Base-by-base conservation (phyloP, 2,329 filamentous ascomycete species). In the Calonectria leucothoes region DNA sequence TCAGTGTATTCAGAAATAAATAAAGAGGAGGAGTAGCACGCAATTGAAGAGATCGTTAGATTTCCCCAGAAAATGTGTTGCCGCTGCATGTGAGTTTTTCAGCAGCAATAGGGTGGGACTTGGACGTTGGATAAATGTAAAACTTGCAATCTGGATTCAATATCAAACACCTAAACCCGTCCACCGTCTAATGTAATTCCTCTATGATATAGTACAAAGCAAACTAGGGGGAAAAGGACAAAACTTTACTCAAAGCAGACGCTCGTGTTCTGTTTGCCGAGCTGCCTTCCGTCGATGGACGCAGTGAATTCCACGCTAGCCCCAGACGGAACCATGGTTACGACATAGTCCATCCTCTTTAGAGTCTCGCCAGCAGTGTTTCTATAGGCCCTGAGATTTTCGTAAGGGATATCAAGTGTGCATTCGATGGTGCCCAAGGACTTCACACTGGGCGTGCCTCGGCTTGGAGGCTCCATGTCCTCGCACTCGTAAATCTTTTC, bases 401-500 rank as follows among this genome's bases (percentile, higher is more conserved):
- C 14, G 42, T 35, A 61, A 6, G 66, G 66, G 3, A 69, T 49
- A 25, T 63, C 66, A 15, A 59, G 49, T 2, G 66, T 35, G 25
- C 55, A 48, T 3, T 69, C 31, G 23, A 69, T 69, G 8, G 29
- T 61, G 6, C 52, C 33, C 12, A 69, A 15, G 17, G 31, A 25
- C 12, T 39, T 63, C 7, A 70, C 68, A 15, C 45, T 70, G 23
- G 48, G 35, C 2, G 37, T 70, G 4, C 29, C 20, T 27, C 68
- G 59, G 14, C 20, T 65, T 27, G 68, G 68, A 14, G 68, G 68
- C 17, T 64, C 59, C 29, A 29, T 39, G 37, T 70, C 68, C 33
- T 65, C 68, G 17, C 68, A 70, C 17, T 70, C 45, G 29, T 55
- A 64, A 20, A 70, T 63, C n/a, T 27, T 15, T 27, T 33, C 68